Percentiles rank a stretch among this genome's conserved stretches.
Conservation (phyloP, 192 early-diverging fungal genomes). For the Umbelopsis ramanniana region DNA sequence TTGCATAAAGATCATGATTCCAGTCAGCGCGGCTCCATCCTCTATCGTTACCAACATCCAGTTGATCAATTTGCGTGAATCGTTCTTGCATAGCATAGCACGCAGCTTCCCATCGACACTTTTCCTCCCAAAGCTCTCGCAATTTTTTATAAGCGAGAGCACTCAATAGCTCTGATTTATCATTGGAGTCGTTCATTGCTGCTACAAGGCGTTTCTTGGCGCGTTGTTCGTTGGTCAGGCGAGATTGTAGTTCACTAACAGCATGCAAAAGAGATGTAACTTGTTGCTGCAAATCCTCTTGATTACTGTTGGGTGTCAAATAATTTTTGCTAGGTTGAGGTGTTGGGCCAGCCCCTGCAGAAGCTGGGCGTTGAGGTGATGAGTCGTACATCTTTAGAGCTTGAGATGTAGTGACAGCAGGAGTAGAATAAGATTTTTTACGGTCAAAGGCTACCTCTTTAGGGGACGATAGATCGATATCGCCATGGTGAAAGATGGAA, state of each 20-base stretch:
- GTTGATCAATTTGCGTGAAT: not conserved
- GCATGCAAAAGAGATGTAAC: slow-evolving; percentile 5
- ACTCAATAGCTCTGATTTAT: slow-evolving; percentile 52
- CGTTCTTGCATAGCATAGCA: slow-evolving; percentile 32
- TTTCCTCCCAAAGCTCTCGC: slow-evolving; percentile 51
- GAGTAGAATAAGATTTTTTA: slow-evolving; percentile 21
- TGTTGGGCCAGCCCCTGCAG: not conserved
- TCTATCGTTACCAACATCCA: slow-evolving; percentile 11
- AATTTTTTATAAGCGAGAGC: slow-evolving; percentile 56
- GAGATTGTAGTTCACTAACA: slow-evolving; percentile 6
- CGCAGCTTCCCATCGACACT: slow-evolving; percentile 33
- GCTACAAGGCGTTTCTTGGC: slow-evolving; percentile 43
- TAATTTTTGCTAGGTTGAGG: not conserved
- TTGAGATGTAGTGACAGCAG: not conserved
- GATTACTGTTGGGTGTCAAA: not conserved
- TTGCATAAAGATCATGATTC: slow-evolving; percentile 6
- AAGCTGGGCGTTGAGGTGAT: slow-evolving; percentile 9
- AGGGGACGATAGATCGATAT: not conserved
- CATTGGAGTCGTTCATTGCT: slow-evolving; percentile 52
- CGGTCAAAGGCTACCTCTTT: not conserved
- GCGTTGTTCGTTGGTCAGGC: slow-evolving; percentile 11
- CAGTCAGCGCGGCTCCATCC: not conserved
- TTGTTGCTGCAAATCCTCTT: slow-evolving; percentile 15
- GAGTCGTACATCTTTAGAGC: not conserved
- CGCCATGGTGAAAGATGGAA: slow-evolving; percentile 7